Base-by-base conservation (phyloP, 352 stramenopile genomes). In the Blastocystis sp. region DNA sequence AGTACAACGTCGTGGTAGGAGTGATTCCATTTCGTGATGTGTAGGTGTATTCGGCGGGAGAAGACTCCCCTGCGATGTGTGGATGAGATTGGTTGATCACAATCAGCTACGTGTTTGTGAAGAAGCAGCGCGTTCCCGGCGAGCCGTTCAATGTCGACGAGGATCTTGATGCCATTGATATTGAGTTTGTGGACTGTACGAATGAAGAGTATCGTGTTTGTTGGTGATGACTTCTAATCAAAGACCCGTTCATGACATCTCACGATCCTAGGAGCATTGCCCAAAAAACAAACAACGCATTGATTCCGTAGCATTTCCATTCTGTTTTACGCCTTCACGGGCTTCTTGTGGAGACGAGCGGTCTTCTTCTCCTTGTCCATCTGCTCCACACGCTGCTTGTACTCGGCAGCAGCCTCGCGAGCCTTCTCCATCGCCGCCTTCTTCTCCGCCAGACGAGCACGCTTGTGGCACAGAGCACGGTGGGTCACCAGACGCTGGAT, bases 401-500 rank as follows among this genome's bases (percentile, higher is more conserved):
- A 16, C 44, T 51, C 7, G n/a, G n/a, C n/a, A 27, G 24, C n/a
- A 6, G 29, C 51, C 11, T 32, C 51, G 32, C 51, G 51, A 59
- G 51, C 51, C 63, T 81, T 48, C 57, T 48, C 57, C 36, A 16
- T 34, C 53, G 32, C 51, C n/a, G 51, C 51, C 11, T 59, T 59
- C 36, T 87, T 84, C 21, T 40, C 40, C 4, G 84, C 61, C 27
- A 49, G n/a, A 51, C n/a, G 29, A 32, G 27, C 46, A 88, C 91
- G 90, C 93, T 97, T 97, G 92, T 97, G 94, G 90, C 98, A 94
- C 79, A 99, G 92, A 75, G 89, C 93, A 75, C 95, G 91, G 29
- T 96, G 96, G 85, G 97, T 99, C 65, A 99, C 93, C 63, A 99
- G 92, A 92, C 97, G 94, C 91, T 99, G 96, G 91, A 99, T 99